Evolutionary conservation across 2,329 filamentous ascomycete species (phyloP).

Genomic region (Cercospora canescens): DNA sequence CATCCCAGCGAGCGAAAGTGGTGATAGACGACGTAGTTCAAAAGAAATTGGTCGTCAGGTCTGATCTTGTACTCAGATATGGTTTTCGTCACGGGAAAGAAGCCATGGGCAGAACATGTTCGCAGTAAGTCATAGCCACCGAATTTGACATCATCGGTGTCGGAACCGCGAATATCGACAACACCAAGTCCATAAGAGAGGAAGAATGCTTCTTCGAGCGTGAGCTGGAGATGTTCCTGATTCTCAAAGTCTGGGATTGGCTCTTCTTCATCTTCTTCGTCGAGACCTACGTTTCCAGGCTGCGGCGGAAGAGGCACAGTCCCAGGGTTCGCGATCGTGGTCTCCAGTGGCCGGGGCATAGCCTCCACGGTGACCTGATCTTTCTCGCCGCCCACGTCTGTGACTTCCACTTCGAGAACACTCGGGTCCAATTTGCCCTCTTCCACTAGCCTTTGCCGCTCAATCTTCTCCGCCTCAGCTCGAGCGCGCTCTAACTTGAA

Average conservation of each 20-base stretch:
- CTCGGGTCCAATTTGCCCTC: conserved; percentile 42
- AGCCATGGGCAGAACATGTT: conserved; percentile 52
- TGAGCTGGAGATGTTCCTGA: conserved; percentile 89
- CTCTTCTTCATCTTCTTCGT: conserved; percentile 14
- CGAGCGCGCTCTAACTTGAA: conserved; percentile 92
- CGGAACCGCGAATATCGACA: conserved; percentile 60
- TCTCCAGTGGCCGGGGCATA: background rate
- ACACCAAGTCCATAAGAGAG: conserved; percentile 77
- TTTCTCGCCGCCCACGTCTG: conserved; percentile 1
- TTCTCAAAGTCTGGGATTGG: conserved; percentile 39
- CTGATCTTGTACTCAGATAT: conserved; percentile 52
- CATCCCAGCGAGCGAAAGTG: conserved; percentile 95
- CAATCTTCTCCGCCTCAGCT: conserved; percentile 79
- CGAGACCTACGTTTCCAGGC: background rate
- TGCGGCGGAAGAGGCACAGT: background rate
- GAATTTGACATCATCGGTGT: conserved; percentile 27
- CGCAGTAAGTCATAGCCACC: conserved; percentile 53
- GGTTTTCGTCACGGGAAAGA: conserved; percentile 59
- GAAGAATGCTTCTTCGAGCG: conserved; percentile 89
- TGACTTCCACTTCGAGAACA: conserved; percentile 13
- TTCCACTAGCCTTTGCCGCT: conserved; percentile 61
- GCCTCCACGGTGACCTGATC: conserved; percentile 4
- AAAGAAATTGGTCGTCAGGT: conserved; percentile 77
- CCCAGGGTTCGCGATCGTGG: conserved; percentile 4
- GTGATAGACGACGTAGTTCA: conserved; percentile 89